phyloP scores from a whole-genome alignment of 345 rosid genomes.

The Syzygium grande region DNA sequence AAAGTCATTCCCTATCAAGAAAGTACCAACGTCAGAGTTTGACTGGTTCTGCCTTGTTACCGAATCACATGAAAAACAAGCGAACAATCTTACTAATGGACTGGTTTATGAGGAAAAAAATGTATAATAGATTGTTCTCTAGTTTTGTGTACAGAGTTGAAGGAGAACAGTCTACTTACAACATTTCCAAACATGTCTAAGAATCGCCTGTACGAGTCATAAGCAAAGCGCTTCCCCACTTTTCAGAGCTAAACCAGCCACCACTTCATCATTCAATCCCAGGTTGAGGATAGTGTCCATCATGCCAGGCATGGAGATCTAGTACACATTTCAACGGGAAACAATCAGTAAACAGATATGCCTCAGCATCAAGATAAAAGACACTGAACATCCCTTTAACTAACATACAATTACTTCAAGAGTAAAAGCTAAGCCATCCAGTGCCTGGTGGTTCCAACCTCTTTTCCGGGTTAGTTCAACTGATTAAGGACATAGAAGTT shows the following conservation, averaged over 20 bases:
- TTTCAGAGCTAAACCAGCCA: constrained; percentile 56
- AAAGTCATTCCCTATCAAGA: not conserved
- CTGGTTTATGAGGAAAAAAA: not conserved
- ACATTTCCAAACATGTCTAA: constrained; percentile 93
- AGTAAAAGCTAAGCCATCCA: not conserved
- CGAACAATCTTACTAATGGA: not conserved
- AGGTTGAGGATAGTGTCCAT: constrained; percentile 99
- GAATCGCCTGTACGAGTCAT: constrained; percentile 87
- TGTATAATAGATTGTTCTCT: not conserved
- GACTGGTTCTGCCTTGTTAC: not conserved
- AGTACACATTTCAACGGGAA: not conserved
- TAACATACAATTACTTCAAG: not conserved
- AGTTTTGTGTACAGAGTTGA: not conserved
- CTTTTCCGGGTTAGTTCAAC: not conserved
- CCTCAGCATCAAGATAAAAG: not conserved
- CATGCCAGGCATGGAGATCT: constrained; percentile 99
- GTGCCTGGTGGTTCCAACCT: not conserved
- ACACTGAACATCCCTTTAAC: not conserved
- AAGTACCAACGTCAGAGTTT: not conserved
- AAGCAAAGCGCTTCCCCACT: constrained; percentile 91
- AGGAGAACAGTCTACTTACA: constrained; percentile 40
- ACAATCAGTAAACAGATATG: not conserved
- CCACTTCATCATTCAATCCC: constrained; percentile 84
- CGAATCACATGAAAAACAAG: not conserved
- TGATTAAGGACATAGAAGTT: not conserved